Evolutionary conservation across 2,329 filamentous ascomycete species (phyloP).

Genomic region (Aurifilum marmelostoma): DNA sequence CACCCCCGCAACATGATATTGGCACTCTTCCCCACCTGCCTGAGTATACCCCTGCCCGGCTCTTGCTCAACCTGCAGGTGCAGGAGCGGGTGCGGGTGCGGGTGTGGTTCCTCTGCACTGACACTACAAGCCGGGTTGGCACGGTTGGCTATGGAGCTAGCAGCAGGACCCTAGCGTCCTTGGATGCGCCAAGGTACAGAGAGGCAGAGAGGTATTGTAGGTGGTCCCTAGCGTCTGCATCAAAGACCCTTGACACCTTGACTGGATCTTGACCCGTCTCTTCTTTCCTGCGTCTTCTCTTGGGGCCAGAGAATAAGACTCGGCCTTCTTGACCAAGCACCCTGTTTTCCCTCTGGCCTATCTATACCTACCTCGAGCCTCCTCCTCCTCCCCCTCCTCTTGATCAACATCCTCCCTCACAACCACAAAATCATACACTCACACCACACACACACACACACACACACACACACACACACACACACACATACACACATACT

Average conservation of each 20-base stretch:
- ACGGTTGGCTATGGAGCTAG: constrained; percentile 1
- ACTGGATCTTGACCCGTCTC: constrained; percentile 3
- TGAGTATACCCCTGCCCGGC: constrained; percentile 9
- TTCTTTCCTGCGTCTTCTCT: constrained; percentile 23
- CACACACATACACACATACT: background rate
- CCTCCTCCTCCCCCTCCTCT: background rate
- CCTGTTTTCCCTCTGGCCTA: constrained; percentile 26
- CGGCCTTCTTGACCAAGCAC: background rate
- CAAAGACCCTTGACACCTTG: constrained; percentile 7
- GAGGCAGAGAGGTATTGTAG: constrained; percentile 29
- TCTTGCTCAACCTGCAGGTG: constrained; percentile 16
- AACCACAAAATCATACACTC: background rate
- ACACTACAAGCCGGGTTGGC: constrained; percentile 1
- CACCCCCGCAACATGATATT: constrained; percentile 14
- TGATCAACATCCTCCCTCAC: background rate
- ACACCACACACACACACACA: background rate
- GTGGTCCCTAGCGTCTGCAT: constrained; percentile 18
- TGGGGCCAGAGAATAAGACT: constrained; percentile 18
- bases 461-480: background rate
- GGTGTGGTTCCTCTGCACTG: constrained; percentile 9
- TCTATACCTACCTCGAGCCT: constrained; percentile 10
- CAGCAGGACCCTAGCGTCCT: background rate
- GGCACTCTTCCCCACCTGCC: constrained; percentile 5
- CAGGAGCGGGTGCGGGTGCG: constrained; percentile 11
- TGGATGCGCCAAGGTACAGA: constrained; percentile 31